These are phyloP conservation scores for Allium fistulosum DNA, from an alignment of 106 monocot genomes.

Conservation along the genomic window DNA sequence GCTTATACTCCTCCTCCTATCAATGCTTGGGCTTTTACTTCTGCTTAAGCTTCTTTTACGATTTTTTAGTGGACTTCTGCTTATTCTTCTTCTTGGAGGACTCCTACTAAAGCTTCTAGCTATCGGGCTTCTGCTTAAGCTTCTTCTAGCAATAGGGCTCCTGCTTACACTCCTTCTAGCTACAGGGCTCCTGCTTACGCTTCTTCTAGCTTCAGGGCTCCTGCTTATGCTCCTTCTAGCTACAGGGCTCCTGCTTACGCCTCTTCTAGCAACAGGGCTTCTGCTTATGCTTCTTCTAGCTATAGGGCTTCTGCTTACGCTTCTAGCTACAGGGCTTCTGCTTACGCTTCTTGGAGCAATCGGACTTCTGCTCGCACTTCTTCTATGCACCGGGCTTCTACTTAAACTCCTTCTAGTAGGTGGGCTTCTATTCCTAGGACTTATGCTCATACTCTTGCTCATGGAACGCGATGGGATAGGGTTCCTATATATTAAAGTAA, in stretches of 20 bases:
- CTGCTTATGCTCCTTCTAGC: constrained; percentile 3
- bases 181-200: constrained; percentile 58
- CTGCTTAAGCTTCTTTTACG: constrained; percentile 29
- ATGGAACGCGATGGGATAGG: constrained; percentile 13
- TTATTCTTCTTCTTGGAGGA: constrained; percentile 12
- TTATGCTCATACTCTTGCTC: constrained; percentile 38
- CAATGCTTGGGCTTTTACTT: constrained; percentile 38
- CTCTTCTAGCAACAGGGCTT: constrained; percentile 51
- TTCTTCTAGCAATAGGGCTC: constrained; percentile 13
- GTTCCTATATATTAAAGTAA: constrained; percentile 19
- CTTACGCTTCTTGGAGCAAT: constrained; percentile 26
- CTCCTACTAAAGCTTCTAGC: constrained; percentile 14
- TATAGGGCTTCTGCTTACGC: constrained; percentile 50
- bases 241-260: constrained; percentile 31
- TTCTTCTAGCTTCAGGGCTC: constrained; percentile 22
- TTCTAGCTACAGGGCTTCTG: constrained; percentile 34
- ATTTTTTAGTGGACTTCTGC: constrained; percentile 20
- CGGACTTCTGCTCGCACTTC: constrained; percentile 24
- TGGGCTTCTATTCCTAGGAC: constrained; percentile 50
- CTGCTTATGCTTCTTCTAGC: constrained; percentile 32
- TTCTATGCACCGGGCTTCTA: constrained; percentile 22
- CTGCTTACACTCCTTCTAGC: neutral
- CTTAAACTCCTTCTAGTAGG: constrained; percentile 32
- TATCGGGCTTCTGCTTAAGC: constrained; percentile 22
- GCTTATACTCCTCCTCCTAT: constrained; percentile 29